phyloP scores from a whole-genome alignment of 148 eudicot genomes.

The Cornus kousa region DNA sequence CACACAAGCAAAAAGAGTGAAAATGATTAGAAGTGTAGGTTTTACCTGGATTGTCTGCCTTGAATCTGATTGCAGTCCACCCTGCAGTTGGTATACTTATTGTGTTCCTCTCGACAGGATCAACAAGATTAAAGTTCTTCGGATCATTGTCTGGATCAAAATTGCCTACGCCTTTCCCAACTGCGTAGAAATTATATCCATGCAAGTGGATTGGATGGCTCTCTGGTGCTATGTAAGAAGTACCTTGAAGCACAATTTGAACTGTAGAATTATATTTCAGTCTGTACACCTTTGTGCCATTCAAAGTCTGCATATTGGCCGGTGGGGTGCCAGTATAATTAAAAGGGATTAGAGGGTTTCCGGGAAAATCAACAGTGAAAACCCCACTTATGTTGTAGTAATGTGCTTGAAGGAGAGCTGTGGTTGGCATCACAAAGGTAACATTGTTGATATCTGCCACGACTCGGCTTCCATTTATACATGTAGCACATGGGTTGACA shows the following conservation, averaged over 20 bases:
- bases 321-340: constrained; percentile 58
- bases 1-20: no score
- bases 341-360: constrained; percentile 37
- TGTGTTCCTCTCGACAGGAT: constrained; percentile 78
- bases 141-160: constrained; percentile 51
- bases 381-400: constrained; percentile 49
- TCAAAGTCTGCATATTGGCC: constrained; percentile 40
- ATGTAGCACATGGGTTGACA: constrained; percentile 57
- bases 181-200: constrained; percentile 63
- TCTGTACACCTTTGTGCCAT: constrained; percentile 58
- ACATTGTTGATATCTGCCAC: constrained; percentile 67
- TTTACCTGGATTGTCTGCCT: constrained; percentile 63
- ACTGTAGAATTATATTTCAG: constrained; percentile 55
- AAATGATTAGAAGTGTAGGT: no score
- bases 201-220: constrained; percentile 74
- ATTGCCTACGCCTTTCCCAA: constrained; percentile 64
- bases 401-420: constrained; percentile 68
- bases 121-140: constrained; percentile 55
- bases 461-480: constrained; percentile 45
- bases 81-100: constrained; percentile 54
- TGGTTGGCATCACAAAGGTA: constrained; percentile 64
- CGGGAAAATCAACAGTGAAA: constrained; percentile 73
- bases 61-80: constrained; percentile 57
- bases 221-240: constrained; percentile 54
- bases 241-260: constrained; percentile 67